phyloP scores from a whole-genome alignment of 208 protist species.

The Tritrichomonas musculus region DNA sequence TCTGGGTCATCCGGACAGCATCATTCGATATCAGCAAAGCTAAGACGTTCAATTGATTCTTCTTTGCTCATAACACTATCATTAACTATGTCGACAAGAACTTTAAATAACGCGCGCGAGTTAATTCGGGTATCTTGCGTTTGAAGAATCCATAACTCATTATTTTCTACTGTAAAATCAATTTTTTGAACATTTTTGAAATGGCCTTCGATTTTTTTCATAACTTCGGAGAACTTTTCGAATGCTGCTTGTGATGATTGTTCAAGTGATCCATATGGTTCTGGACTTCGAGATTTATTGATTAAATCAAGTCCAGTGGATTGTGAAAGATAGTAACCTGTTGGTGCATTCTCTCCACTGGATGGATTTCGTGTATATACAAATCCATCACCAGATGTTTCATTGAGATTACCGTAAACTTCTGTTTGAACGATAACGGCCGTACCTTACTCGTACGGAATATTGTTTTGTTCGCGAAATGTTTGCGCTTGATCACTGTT shows the following conservation, averaged over 20 bases:
- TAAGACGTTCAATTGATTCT: background rate
- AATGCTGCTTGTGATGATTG: background rate
- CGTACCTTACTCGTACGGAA: slow-evolving; percentile 43
- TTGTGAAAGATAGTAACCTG: background rate
- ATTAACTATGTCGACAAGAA: background rate
- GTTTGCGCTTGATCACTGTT: slow-evolving; percentile 59
- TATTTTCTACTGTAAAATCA: background rate
- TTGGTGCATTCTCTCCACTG: background rate
- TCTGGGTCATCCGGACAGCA: too few species aligned
- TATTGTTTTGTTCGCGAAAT: slow-evolving; percentile 61
- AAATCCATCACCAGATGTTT: background rate
- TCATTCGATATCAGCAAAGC: background rate
- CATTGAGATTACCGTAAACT: background rate
- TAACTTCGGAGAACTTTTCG: background rate
- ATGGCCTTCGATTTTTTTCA: background rate
- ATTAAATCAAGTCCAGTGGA: background rate
- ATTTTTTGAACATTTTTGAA: background rate
- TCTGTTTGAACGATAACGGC: background rate
- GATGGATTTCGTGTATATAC: background rate
- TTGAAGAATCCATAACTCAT: background rate
- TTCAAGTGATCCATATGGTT: background rate
- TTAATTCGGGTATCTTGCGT: background rate
- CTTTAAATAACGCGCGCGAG: background rate
- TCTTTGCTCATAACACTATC: background rate
- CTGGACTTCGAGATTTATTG: background rate